phyloP scores from a whole-genome alignment of 2,329 filamentous ascomycete species.

The Ophiostoma angusticollis region DNA sequence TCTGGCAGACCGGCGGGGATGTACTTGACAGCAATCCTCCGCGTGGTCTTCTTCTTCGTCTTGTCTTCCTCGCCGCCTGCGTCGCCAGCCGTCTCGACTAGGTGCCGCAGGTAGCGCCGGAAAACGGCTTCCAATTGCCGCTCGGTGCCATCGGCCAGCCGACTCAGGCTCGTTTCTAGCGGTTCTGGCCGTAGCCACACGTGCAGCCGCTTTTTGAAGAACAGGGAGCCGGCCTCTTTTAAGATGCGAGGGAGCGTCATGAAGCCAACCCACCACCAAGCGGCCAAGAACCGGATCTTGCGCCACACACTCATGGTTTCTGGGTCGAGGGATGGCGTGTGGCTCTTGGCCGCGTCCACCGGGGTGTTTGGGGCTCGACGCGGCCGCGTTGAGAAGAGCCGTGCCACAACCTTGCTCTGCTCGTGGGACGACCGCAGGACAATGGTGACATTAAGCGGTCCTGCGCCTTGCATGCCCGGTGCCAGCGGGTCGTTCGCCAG shows the following conservation, averaged over 20 bases:
- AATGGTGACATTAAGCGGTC: conserved; percentile 45
- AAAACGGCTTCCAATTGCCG: conserved; percentile 32
- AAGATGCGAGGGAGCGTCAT: conserved; percentile 53
- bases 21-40: conserved; percentile 37
- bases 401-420: conserved; percentile 47
- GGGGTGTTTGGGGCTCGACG: too few relatives aligned
- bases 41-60: too few relatives aligned
- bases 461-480: conserved; percentile 24
- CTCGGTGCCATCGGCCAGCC: conserved; percentile 39
- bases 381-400: conserved; percentile 41
- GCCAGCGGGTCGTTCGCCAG: conserved; percentile 34
- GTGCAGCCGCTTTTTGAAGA: conserved; percentile 42
- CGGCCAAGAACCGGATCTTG: conserved; percentile 33
- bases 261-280: conserved; percentile 57
- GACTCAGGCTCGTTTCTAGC: conserved; percentile 38
- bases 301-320: conserved; percentile 27
- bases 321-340: conserved; percentile 38
- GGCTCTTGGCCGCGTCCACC: too few relatives aligned
- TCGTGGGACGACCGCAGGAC: conserved; percentile 47
- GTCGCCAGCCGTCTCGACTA: conserved; percentile 31
- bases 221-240: conserved; percentile 44
- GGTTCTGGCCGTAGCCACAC: conserved; percentile 57
- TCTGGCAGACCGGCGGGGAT: conserved; percentile 34
- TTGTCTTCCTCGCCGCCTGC: too few relatives aligned
- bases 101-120: conserved; percentile 31